phyloP scores from a whole-genome alignment of 1,139 yeast species.

The Trichomonascaceae sp. region DNA sequence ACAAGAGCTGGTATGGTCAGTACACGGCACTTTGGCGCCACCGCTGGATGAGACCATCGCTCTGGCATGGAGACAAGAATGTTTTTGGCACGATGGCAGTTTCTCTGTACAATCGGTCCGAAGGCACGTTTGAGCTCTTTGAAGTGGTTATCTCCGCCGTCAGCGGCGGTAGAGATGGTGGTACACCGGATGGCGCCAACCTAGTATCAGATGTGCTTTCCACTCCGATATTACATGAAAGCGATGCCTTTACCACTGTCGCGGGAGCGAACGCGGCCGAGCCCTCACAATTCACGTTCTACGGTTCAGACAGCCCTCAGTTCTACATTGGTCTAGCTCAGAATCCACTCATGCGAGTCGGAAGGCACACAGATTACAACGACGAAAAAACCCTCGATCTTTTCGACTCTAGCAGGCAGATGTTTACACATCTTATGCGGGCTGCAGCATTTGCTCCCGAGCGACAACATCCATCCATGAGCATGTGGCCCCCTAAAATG shows the following conservation, averaged over 20 bases:
- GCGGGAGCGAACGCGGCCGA: background rate
- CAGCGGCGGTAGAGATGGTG: background rate
- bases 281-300: background rate
- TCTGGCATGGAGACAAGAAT: constrained; percentile 21
- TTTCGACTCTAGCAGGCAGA: constrained; percentile 3
- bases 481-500: constrained; percentile 16
- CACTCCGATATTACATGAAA: background rate
- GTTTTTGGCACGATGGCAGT: constrained; percentile 18
- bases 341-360: constrained; percentile 5
- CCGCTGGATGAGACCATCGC: constrained; percentile 16
- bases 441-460: constrained; percentile 9
- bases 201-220: background rate
- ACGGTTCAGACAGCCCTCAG: background rate
- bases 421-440: constrained; percentile 9
- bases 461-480: constrained; percentile 13
- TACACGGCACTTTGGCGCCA: constrained; percentile 12
- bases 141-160: constrained; percentile 4
- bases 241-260: background rate
- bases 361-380: constrained; percentile 5
- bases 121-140: constrained; percentile 12
- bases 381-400: constrained; percentile 4
- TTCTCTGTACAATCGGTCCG: constrained; percentile 14
- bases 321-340: constrained; percentile 2
- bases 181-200: background rate
- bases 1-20: constrained; percentile 9